These are phyloP conservation scores for Uronychia setigera DNA, from an alignment of 73 alveolate species.

Conservation along the genomic window DNA sequence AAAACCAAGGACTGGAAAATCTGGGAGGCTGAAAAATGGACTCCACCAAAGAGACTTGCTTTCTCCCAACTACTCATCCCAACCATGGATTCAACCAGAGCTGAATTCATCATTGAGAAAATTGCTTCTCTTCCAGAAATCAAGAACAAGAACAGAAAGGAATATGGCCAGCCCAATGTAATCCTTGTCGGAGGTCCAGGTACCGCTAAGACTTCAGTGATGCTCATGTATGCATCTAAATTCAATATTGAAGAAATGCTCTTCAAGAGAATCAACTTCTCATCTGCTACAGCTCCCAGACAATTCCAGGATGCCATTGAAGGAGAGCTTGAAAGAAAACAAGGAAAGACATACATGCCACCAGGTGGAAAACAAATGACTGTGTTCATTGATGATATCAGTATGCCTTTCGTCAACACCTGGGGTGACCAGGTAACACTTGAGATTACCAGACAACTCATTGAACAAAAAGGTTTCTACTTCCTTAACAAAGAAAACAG, in stretches of 20 bases:
- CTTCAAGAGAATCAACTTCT: constrained; percentile 98
- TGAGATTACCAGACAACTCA: constrained; percentile 98
- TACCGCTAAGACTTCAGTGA: constrained; percentile 99
- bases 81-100: constrained; percentile 99
- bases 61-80: constrained; percentile 99
- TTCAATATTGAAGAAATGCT: constrained; percentile 90
- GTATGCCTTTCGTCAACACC: constrained; percentile 95
- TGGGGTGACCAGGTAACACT: constrained; percentile 99
- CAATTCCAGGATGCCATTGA: constrained; percentile 99
- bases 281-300: constrained; percentile 99
- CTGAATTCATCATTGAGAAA: constrained; percentile 95
- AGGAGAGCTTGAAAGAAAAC: constrained; percentile 98
- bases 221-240: constrained; percentile 94
- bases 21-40: constrained; percentile 93
- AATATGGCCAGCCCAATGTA: constrained; percentile 43
- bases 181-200: constrained; percentile 98
- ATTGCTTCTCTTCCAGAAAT: constrained; percentile 87
- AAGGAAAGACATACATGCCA: constrained; percentile 98
- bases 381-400: constrained; percentile 90
- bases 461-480: constrained; percentile 98
- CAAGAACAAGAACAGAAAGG: constrained; percentile 66
- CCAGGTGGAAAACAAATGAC: constrained; percentile 98
- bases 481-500: constrained; percentile 99
- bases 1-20: constrained; percentile 87
- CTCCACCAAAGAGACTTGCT: constrained; percentile 90